Percentiles rank a stretch among this genome's conserved stretches.
These are phyloP conservation scores for Galeopsis tetrahit DNA, from an alignment of 257 asterid species.

Conservation along the genomic window DNA sequence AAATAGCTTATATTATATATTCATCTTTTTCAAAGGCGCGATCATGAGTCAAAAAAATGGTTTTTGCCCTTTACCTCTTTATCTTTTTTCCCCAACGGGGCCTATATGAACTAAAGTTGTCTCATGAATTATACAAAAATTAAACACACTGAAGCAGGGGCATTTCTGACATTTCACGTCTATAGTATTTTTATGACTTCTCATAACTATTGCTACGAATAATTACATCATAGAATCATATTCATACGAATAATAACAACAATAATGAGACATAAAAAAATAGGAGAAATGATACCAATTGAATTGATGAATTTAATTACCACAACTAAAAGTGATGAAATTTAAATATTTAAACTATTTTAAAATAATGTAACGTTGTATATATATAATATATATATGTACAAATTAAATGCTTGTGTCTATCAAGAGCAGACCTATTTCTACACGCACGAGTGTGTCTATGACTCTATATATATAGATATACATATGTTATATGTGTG, in stretches of 20 bases:
- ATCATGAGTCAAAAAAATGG: constrained; percentile 61
- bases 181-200: neutral
- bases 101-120: constrained; percentile 52
- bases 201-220: neutral
- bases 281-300: too few relatives aligned
- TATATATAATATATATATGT: neutral
- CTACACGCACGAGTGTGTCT: constrained; percentile 12
- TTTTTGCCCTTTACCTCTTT: constrained; percentile 53
- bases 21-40: constrained; percentile 53
- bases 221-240: too few relatives aligned
- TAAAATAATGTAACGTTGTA: too few relatives aligned
- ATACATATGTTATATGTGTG: neutral
- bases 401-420: constrained; percentile 8
- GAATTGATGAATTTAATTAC: neutral
- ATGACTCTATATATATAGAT: neutral
- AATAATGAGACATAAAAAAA: too few relatives aligned
- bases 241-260: too few relatives aligned
- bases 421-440: constrained; percentile 11
- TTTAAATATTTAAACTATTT: too few relatives aligned
- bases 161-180: constrained; percentile 25
- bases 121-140: constrained; percentile 41
- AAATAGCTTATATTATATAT: constrained; percentile 4
- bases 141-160: constrained; percentile 7
- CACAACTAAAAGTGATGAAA: neutral
- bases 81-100: constrained; percentile 43